Evolutionary conservation across 1,284 basidiomycete species (phyloP).

Genomic region (Volvariella surrecta): DNA sequence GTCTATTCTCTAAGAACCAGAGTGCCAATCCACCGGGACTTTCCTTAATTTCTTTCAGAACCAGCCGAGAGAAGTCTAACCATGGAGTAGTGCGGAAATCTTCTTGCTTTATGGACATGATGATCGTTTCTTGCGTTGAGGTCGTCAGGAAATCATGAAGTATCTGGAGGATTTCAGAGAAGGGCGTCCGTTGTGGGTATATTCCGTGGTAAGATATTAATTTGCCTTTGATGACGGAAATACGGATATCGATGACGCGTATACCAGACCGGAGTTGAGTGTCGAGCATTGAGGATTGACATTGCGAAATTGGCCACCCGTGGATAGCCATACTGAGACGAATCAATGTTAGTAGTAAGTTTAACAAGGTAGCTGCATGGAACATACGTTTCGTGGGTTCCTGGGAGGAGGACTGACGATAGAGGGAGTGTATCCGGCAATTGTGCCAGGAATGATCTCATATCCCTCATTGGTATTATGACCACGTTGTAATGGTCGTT

Average conservation of each 20-base stretch:
- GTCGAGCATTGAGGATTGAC: constrained; percentile 54
- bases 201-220: constrained; percentile 78
- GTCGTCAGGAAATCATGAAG: constrained; percentile 58
- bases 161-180: constrained; percentile 50
- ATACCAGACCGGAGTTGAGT: constrained; percentile 62
- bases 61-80: constrained; percentile 51
- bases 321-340: constrained; percentile 61
- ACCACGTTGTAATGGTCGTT: constrained; percentile 34
- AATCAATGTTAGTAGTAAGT: constrained; percentile 3
- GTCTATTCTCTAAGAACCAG: constrained; percentile 75
- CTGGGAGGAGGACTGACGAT: constrained; percentile 68
- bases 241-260: constrained; percentile 74
- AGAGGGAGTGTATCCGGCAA: constrained; percentile 60
- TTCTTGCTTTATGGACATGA: constrained; percentile 86
- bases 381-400: constrained; percentile 69
- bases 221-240: constrained; percentile 50
- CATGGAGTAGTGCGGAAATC: constrained; percentile 41
- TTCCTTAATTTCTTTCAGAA: constrained; percentile 52
- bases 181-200: constrained; percentile 61
- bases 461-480: constrained; percentile 47
- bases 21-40: constrained; percentile 51
- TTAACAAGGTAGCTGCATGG: constrained; percentile 1
- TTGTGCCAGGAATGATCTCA: constrained; percentile 53
- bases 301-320: constrained; percentile 74
- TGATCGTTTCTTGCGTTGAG: constrained; percentile 60